Base-by-base conservation (phyloP, 2,329 filamentous ascomycete species). In the Capronia coronata region DNA sequence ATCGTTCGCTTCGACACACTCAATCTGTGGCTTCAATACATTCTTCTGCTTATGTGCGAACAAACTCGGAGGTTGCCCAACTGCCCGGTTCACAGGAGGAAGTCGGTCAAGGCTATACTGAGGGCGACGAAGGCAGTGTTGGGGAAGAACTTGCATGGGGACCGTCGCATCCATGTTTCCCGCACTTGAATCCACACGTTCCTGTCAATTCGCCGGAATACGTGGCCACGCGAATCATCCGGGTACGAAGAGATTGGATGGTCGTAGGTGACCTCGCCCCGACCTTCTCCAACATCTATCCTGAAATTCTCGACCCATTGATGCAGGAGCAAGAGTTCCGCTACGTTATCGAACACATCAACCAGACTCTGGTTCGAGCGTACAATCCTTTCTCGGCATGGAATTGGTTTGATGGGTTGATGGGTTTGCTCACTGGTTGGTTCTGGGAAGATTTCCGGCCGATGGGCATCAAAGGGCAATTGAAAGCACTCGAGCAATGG, bases 221-320 rank as follows among this genome's bases (percentile, higher is more conserved):
- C 63, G 68, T 76, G 39, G 81, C 76, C 5, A 98, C 93, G 1
- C 84, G 91, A 49, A 86, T 98, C 57, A 96, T 98, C 62, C 84
- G 93, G 13, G 84, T 98, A 55, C 83, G 84, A 50, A 79, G 93
- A 35, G 93, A 98, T 68, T 98, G 90, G 86, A 83, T 97, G 69
- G 68, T 90, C 23, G 79, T 83, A 53, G 93, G 91, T 29, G 93
- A 98, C 67, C 72, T 95, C 22, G 91, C 90, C 1, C 93, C 93
- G 0, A 88, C 90, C 0, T 97, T 94, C 65, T 93, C 87, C 13
- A 96, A 97, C 62, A 75, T 96, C 2, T 98, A 98, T 62, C 93
- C 93, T 0, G 93, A 98, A 65, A 94, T 98, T 50, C 74, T 98
- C 6, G 90, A 96, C 58, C 87, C 89, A 0, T 80, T 90, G 25